These are phyloP conservation scores for Carnegiea gigantea DNA, from an alignment of 179 eudicot species.

Conservation along the genomic window DNA sequence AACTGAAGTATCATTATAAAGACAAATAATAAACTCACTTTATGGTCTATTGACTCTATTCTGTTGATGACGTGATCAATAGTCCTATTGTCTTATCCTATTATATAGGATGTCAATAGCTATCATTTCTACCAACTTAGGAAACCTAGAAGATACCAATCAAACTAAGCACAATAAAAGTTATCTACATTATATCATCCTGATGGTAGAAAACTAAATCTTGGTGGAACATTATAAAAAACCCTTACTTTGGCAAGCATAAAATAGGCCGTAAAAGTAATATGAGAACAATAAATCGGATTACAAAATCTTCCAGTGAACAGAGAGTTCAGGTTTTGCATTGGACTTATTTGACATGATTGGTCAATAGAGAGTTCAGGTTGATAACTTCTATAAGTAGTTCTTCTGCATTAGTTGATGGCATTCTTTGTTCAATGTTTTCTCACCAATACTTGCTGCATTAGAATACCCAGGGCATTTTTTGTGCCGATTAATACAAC, in stretches of 20 bases:
- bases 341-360: neutral
- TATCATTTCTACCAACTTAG: neutral
- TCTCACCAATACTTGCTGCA: neutral
- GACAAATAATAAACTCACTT: neutral
- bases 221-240: neutral
- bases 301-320: neutral
- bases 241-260: no score
- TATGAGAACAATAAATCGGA: neutral
- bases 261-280: neutral
- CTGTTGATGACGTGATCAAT: no score
- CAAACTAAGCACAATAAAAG: neutral
- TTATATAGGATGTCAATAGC: no score
- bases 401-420: neutral
- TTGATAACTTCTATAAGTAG: slow-evolving; percentile 2
- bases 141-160: neutral
- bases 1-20: neutral
- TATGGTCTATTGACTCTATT: no score
- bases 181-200: neutral
- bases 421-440: slow-evolving; percentile 8
- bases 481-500: no score
- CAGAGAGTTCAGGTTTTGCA: neutral
- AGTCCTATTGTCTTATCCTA: no score
- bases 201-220: neutral
- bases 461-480: neutral
- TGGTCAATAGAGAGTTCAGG: neutral